Evolutionary conservation across 2,329 filamentous ascomycete genomes (phyloP).

Genomic region (Fusarium nodosum): DNA sequence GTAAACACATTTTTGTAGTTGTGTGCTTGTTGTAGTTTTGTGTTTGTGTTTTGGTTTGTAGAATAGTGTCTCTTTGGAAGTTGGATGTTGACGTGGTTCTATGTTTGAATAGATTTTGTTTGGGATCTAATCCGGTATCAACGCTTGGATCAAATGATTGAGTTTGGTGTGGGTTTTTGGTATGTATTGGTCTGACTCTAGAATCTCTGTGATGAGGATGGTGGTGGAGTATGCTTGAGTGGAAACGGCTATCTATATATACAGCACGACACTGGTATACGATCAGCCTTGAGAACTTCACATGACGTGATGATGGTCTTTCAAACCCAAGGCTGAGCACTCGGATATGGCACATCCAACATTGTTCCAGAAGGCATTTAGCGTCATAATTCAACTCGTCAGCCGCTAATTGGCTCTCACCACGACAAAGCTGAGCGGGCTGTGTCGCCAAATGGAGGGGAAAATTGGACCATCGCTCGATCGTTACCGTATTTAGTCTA

Average conservation of each 20-base stretch:
- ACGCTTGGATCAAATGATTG: rapidly evolving
- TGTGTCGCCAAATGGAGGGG: background rate
- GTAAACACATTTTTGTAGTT: background rate
- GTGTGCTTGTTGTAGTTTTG: background rate
- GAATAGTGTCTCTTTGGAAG: background rate
- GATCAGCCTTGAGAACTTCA: background rate
- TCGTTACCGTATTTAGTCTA: background rate
- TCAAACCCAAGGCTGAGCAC: background rate
- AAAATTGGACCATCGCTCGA: background rate
- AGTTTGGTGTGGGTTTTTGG: background rate
- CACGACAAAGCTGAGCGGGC: background rate
- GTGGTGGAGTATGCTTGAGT: background rate
- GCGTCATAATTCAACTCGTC: background rate
- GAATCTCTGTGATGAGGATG: background rate
- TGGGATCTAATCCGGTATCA: no score
- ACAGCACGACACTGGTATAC: rapidly evolving
- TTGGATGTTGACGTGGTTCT: background rate
- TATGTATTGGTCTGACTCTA: background rate
- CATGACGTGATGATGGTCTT: background rate
- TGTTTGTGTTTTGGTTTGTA: background rate
- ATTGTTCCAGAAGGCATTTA: slow-evolving; percentile 5
- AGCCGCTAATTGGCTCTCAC: background rate
- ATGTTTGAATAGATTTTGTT: no score
- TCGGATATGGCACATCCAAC: background rate
- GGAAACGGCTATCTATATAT: background rate